A percentile compares a stretch with the other conserved stretches of the same genome.
These are phyloP conservation scores for Pythium pectinolyticum DNA, from an alignment of 352 stramenopile species.

Conservation along the genomic window DNA sequence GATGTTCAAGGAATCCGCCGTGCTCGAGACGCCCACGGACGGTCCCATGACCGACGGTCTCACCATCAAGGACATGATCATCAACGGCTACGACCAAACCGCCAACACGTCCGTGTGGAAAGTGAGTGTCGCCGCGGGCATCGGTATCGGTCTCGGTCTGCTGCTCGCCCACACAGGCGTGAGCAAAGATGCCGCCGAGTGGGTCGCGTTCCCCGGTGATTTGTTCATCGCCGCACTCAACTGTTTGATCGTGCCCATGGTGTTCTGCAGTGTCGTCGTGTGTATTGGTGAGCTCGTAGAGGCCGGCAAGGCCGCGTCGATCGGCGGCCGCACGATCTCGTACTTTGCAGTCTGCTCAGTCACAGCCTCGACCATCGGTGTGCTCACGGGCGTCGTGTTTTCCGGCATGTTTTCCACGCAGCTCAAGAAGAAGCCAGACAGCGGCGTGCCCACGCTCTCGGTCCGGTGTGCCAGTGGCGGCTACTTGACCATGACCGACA, in stretches of 20 bases:
- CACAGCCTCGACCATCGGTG: conserved; percentile 46
- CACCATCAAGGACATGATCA: conserved; percentile 50
- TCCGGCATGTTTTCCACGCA: conserved; percentile 23
- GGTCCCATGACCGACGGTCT: conserved; percentile 28
- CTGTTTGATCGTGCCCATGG: conserved; percentile 67
- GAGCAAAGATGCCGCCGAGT: conserved; percentile 33
- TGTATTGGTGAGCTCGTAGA: conserved; percentile 61
- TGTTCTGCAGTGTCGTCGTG: conserved; percentile 66
- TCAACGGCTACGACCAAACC: conserved; percentile 44
- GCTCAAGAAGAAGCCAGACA: neutral
- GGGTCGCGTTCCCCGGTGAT: conserved; percentile 57
- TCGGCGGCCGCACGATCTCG: conserved; percentile 48
- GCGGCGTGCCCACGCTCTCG: conserved; percentile 29
- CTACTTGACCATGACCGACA: conserved; percentile 38
- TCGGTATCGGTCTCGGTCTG: conserved; percentile 47
- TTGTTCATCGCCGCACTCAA: conserved; percentile 67
- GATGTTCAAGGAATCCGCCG: conserved; percentile 8
- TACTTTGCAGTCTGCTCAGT: conserved; percentile 48
- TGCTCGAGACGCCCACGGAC: conserved; percentile 18
- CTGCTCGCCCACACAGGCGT: conserved; percentile 47
- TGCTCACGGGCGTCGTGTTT: conserved; percentile 49
- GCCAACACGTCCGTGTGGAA: conserved; percentile 47
- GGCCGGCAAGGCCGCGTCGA: conserved; percentile 49
- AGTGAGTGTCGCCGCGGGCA: conserved; percentile 39
- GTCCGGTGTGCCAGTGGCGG: conserved; percentile 49